phyloP scores from a whole-genome alignment of 768 basidiomycete genomes.

The Tylopilus cervinicoccineus region DNA sequence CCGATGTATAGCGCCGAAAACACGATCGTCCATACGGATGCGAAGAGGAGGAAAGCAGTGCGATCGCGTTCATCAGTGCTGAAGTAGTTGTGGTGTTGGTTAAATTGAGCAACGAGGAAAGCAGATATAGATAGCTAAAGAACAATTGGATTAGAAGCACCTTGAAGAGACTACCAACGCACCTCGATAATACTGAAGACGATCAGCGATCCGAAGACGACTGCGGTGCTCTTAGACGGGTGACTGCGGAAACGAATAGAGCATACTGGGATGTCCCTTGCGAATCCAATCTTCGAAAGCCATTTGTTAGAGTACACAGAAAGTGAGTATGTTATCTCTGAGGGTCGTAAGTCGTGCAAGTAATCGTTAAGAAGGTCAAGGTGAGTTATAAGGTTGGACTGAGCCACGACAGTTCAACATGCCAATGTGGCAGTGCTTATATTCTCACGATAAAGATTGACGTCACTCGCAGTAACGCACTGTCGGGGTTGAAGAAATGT shows the following conservation, averaged over 20 bases:
- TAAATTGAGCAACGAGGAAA: conserved; percentile 65
- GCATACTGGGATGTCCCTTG: conserved; percentile 55
- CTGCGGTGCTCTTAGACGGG: conserved; percentile 35
- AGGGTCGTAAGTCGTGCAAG: conserved; percentile 28
- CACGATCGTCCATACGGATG: conserved; percentile 68
- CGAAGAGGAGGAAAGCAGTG: conserved; percentile 64
- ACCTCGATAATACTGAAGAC: conserved; percentile 69
- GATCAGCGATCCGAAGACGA: conserved; percentile 46
- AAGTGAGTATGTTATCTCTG: conserved; percentile 14
- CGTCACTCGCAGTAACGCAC: conserved; percentile 4
- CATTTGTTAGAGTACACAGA: conserved; percentile 26
- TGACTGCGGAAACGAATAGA: neutral
- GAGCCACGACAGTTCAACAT: conserved; percentile 22
- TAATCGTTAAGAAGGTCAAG: conserved; percentile 15
- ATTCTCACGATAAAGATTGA: conserved; percentile 20
- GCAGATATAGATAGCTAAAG: conserved; percentile 64
- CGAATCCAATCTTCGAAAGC: conserved; percentile 39
- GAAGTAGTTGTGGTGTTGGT: conserved; percentile 49
- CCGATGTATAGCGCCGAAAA: conserved; percentile 48
- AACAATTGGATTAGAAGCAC: neutral
- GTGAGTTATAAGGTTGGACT: conserved; percentile 2
- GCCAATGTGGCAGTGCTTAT: conserved; percentile 18
- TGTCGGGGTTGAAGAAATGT: neutral
- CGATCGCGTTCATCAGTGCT: conserved; percentile 51
- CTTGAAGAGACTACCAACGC: conserved; percentile 4